phyloP scores from a whole-genome alignment of 257 asterid genomes.

The Rauvolfia tetraphylla region DNA sequence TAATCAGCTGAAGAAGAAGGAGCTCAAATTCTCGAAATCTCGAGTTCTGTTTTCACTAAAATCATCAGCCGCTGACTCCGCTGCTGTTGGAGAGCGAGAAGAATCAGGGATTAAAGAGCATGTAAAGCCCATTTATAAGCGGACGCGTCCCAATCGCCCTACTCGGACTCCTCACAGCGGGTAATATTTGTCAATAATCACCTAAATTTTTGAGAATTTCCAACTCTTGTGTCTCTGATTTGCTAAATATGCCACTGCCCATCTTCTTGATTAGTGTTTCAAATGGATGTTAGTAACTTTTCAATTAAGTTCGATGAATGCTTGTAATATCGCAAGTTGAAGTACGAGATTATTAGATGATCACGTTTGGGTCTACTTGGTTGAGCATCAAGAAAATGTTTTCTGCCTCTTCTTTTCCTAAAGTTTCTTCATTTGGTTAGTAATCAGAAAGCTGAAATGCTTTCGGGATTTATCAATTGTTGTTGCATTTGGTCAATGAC shows the following conservation, averaged over 20 bases:
- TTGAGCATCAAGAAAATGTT: background rate
- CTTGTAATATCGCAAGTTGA: background rate
- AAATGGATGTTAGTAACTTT: background rate
- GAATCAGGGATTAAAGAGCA: slow-evolving; percentile 12
- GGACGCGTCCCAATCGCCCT: slow-evolving; percentile 75
- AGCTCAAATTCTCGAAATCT: background rate
- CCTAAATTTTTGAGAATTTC: background rate
- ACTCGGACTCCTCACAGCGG: slow-evolving; percentile 98
- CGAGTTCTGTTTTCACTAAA: background rate
- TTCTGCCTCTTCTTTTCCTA: background rate
- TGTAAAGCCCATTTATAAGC: slow-evolving; percentile 52
- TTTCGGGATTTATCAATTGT: background rate
- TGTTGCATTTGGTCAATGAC: background rate
- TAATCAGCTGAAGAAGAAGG: background rate
- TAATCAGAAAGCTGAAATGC: slow-evolving; percentile 1
- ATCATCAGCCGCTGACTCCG: background rate
- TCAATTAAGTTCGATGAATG: background rate
- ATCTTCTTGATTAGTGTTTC: background rate
- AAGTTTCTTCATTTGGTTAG: background rate
- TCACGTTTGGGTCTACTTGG: background rate
- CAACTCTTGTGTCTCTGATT: background rate
- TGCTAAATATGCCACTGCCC: background rate
- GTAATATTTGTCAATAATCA: slow-evolving; percentile 28
- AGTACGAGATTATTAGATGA: background rate
- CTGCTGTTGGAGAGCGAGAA: background rate